Evolutionary conservation across 202 grass and related monocot species (phyloP).

Genomic region (Dendrocalamus latiflorus): DNA sequence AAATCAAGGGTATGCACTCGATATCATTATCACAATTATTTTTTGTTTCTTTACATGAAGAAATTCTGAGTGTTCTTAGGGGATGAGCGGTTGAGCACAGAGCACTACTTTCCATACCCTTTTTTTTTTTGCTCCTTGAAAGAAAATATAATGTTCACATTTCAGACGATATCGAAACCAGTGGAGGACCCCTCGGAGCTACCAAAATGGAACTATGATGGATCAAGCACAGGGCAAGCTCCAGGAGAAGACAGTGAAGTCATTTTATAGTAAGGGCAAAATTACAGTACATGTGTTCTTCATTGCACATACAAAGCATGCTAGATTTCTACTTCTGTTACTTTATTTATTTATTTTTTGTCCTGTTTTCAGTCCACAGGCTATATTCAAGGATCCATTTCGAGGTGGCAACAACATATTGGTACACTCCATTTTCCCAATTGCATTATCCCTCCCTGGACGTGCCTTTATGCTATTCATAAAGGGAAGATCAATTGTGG

Average conservation of each 20-base stretch:
- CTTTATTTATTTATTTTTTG: background rate
- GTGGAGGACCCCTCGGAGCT: slow-evolving; percentile 89
- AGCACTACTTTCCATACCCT: background rate
- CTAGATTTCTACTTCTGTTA: background rate
- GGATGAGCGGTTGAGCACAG: background rate
- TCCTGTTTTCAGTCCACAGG: slow-evolving; percentile 66
- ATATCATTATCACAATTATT: background rate
- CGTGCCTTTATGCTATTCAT: too few species aligned
- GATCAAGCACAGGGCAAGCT: slow-evolving; percentile 97
- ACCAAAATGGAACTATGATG: slow-evolving; percentile 97
- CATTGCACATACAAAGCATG: background rate
- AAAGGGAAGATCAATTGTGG: too few species aligned
- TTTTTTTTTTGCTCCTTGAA: background rate
- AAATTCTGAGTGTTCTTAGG: background rate
- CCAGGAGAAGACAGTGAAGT: slow-evolving; percentile 99
- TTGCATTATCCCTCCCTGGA: too few species aligned
- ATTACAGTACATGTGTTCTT: background rate
- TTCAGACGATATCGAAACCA: slow-evolving; percentile 68
- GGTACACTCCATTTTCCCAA: slow-evolving; percentile 42
- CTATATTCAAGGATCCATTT: slow-evolving; percentile 96
- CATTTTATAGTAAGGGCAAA: slow-evolving; percentile 81
- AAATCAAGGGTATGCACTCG: slow-evolving; percentile 71
- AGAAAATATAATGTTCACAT: background rate
- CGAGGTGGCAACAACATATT: slow-evolving; percentile 93
- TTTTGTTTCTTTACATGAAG: background rate